A percentile compares a stretch with the other conserved stretches of the same genome.
Evolutionary conservation across 2,329 filamentous ascomycete genomes (phyloP).

Genomic region (Colletotrichum tabaci): DNA sequence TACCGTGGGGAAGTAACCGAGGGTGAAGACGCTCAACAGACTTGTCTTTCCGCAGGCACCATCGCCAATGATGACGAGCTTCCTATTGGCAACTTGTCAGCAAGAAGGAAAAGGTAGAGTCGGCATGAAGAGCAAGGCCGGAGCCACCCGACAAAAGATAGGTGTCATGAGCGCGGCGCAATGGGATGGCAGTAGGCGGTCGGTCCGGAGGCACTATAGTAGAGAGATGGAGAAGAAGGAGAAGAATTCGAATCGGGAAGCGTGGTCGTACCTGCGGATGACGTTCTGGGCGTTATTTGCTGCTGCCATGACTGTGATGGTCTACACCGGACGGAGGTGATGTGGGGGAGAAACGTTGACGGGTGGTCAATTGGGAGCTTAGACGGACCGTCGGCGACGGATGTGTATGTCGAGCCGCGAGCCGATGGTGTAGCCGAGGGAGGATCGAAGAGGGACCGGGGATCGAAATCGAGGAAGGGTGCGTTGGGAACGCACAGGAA

Average conservation of each 20-base stretch:
- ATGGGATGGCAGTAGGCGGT: neutral
- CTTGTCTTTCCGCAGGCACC: constrained; percentile 99
- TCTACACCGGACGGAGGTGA: neutral
- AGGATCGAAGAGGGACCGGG: neutral
- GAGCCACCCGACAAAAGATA: neutral
- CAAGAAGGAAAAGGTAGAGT: neutral
- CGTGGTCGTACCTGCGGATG: constrained; percentile 74
- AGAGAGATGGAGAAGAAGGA: constrained; percentile 7
- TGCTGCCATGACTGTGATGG: constrained; percentile 57
- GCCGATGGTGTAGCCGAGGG: neutral
- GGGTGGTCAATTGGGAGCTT: constrained; percentile 28
- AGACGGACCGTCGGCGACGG: neutral
- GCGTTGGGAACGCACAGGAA: neutral
- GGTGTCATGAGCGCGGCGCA: neutral
- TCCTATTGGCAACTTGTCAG: constrained; percentile 67
- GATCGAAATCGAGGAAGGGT: neutral
- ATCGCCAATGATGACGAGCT: constrained; percentile 96
- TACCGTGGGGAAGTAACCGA: constrained; percentile 98
- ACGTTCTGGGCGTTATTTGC: constrained; percentile 66
- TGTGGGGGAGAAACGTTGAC: constrained; percentile 5
- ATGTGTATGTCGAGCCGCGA: neutral
- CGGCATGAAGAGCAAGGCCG: neutral
- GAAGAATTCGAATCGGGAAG: constrained; percentile 36
- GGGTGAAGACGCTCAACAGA: constrained; percentile 95
- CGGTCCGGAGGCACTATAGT: neutral